A percentile compares a stretch with the other conserved stretches of the same genome.
Evolutionary conservation across 176 grass and related monocot genomes (phyloP).

Genomic region (Dendrocalamus sinicus): DNA sequence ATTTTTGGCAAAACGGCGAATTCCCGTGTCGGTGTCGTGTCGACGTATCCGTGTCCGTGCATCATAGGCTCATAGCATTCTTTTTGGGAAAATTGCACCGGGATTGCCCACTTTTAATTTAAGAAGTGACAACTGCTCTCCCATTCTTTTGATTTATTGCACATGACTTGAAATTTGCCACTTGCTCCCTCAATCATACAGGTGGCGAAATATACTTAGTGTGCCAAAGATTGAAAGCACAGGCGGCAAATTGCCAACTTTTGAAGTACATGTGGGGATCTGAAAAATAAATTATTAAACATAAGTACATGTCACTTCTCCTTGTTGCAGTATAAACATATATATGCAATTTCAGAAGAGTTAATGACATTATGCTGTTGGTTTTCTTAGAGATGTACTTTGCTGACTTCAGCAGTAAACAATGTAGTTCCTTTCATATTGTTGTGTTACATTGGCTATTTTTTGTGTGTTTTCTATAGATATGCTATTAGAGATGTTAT

Average conservation of each 20-base stretch:
- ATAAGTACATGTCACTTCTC: background rate
- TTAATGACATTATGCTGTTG: background rate
- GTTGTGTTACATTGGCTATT: background rate
- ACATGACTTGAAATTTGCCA: background rate
- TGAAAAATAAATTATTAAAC: background rate
- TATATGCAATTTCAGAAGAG: background rate
- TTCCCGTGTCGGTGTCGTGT: no score
- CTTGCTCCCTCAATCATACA: background rate
- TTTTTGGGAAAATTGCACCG: background rate
- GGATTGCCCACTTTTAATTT: constrained; percentile 5
- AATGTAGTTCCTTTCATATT: background rate
- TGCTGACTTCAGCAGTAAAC: background rate
- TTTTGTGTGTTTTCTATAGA: background rate
- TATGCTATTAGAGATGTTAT: constrained; percentile 21
- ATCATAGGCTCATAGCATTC: no score
- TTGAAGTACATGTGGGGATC: background rate
- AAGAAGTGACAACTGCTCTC: background rate
- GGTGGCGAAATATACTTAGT: background rate
- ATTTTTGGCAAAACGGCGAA: no score
- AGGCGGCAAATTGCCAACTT: background rate
- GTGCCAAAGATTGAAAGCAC: background rate
- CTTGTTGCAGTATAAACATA: background rate
- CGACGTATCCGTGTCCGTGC: no score
- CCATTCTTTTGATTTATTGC: constrained; percentile 18
- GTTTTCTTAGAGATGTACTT: background rate